These are phyloP conservation scores for Clonostachys rhizophaga DNA, from an alignment of 2,329 filamentous ascomycete species.

Conservation along the genomic window DNA sequence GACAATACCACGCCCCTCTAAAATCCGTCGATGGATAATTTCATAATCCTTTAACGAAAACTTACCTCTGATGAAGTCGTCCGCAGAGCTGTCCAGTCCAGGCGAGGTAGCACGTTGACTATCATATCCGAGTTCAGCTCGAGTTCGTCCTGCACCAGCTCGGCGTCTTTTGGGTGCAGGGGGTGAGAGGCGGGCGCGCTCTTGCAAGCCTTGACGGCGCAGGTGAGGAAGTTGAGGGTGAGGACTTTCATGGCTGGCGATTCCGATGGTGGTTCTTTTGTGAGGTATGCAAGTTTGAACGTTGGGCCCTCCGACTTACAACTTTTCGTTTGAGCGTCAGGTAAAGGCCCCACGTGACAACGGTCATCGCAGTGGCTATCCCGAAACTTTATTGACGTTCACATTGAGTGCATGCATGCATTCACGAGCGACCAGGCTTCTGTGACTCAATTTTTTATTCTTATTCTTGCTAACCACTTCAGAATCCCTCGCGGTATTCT, in stretches of 20 bases:
- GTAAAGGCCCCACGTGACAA: no score
- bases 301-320: no score
- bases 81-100: conserved; percentile 83
- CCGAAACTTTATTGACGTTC: no score
- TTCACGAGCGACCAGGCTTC: no score
- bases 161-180: conserved; percentile 86
- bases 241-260: conserved; percentile 79
- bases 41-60: not conserved
- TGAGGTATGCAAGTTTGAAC: not conserved
- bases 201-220: conserved; percentile 94
- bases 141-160: conserved; percentile 82
- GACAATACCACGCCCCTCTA: not conserved
- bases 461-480: no score
- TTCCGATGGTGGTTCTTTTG: not conserved
- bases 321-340: no score
- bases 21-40: conserved; percentile 1
- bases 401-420: no score
- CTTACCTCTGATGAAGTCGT: conserved; percentile 72
- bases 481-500: no score
- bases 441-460: no score
- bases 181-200: conserved; percentile 75
- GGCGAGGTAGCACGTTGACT: conserved; percentile 75
- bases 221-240: conserved; percentile 94
- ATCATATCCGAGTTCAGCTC: conserved; percentile 79
- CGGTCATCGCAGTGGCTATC: no score